These are phyloP conservation scores for Dioscorea cayenensis DNA, from an alignment of 116 monocot species.

Conservation along the genomic window DNA sequence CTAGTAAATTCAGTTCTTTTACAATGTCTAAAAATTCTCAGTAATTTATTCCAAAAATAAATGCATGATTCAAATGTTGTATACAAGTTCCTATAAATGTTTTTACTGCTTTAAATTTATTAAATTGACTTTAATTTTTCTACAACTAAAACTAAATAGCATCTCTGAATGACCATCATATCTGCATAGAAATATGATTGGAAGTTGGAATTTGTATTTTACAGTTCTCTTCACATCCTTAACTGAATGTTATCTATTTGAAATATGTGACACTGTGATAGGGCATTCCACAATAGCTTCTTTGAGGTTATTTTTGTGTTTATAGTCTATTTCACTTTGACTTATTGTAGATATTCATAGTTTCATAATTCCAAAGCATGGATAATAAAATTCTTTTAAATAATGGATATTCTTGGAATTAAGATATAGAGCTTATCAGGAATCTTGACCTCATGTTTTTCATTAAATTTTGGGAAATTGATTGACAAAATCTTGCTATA, in stretches of 20 bases:
- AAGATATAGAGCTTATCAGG: too few species aligned
- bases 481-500: too few species aligned
- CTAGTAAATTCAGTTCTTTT: conserved; percentile 22
- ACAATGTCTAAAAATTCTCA: not conserved
- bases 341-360: too few species aligned
- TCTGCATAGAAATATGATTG: not conserved
- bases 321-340: too few species aligned
- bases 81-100: not conserved
- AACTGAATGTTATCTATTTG: not conserved
- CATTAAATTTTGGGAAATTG: too few species aligned
- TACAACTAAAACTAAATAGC: not conserved
- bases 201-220: not conserved
- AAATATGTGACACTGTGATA: not conserved
- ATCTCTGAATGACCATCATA: not conserved
- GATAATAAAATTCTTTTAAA: too few species aligned
- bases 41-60: not conserved
- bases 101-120: not conserved
- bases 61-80: not conserved
- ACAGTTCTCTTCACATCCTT: not conserved
- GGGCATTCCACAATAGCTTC: conserved; percentile 63
- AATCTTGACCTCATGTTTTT: too few species aligned
- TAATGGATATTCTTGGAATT: too few species aligned
- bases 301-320: not conserved
- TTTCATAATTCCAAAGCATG: too few species aligned
- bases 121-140: too few species aligned